A percentile compares a stretch with the other conserved stretches of the same genome.
phyloP scores from a whole-genome alignment of 257 asterid genomes.

The Solanum infundibuliforme region DNA sequence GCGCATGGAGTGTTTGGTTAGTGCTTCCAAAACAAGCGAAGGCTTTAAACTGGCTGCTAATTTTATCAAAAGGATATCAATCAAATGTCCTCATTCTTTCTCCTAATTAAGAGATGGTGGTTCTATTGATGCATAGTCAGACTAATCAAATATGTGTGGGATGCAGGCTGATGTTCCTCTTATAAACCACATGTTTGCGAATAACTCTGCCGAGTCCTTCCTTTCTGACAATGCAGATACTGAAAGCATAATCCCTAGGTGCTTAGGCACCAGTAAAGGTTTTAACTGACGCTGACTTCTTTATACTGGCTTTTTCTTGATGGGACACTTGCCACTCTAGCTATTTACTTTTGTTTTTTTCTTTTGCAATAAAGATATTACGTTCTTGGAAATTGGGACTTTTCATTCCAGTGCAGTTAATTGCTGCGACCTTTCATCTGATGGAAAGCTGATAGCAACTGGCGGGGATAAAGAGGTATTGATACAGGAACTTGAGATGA shows the following conservation, averaged over 20 bases:
- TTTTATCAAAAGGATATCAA: not conserved
- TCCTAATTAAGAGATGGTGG: not conserved
- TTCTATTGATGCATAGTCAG: not conserved
- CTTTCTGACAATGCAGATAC: slow-evolving; percentile 2
- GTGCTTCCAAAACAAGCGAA: not conserved
- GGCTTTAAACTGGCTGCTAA: not conserved
- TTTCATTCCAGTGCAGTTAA: slow-evolving; percentile 6
- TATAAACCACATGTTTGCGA: slow-evolving; percentile 5
- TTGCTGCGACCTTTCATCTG: slow-evolving; percentile 15
- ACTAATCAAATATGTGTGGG: not conserved
- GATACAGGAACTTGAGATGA: not conserved
- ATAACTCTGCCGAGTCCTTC: slow-evolving; percentile 9
- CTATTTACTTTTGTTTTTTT: not conserved
- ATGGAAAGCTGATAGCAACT: slow-evolving; percentile 25
- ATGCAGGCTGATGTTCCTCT: slow-evolving; percentile 18
- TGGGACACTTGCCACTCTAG: not conserved
- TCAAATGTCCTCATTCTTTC: not conserved
- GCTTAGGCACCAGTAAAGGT: slow-evolving; percentile 13
- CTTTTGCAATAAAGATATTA: slow-evolving; percentile 1
- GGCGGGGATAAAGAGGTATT: slow-evolving; percentile 15
- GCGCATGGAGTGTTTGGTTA: not conserved
- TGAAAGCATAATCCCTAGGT: not conserved
- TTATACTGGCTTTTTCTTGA: not conserved
- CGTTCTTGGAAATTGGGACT: slow-evolving; percentile 11
- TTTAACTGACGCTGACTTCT: not conserved